Conservation (phyloP, 2,329 filamentous ascomycete genomes). For the Cercospora sojina region DNA sequence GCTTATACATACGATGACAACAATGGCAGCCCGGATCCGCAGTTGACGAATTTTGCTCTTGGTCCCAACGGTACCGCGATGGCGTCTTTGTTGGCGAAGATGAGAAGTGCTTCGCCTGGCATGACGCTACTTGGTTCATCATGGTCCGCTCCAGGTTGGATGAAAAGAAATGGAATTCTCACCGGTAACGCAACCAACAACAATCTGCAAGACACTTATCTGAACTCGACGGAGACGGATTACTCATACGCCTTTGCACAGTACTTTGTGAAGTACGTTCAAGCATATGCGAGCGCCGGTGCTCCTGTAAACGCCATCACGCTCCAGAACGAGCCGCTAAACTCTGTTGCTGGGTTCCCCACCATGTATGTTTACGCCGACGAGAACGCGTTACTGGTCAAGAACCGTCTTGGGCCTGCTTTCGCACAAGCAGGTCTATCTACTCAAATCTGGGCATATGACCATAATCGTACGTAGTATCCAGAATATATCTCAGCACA, state of each 20-base stretch:
- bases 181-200: slow-evolving; percentile 20
- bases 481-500: background rate
- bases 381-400: slow-evolving; percentile 20
- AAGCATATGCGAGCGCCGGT: slow-evolving; percentile 22
- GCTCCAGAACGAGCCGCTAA: slow-evolving; percentile 24
- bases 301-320: slow-evolving; percentile 25
- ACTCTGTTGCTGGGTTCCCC: slow-evolving; percentile 17
- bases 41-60: slow-evolving; percentile 22
- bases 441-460: slow-evolving; percentile 26
- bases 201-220: slow-evolving; percentile 24
- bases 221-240: slow-evolving; percentile 17
- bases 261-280: slow-evolving; percentile 28
- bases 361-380: slow-evolving; percentile 26
- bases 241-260: slow-evolving; percentile 23
- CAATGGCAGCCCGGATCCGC: slow-evolving; percentile 17
- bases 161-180: slow-evolving; percentile 23
- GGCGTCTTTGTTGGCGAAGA: slow-evolving; percentile 20
- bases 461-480: slow-evolving; percentile 20
- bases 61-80: slow-evolving; percentile 24
- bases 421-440: slow-evolving; percentile 18
- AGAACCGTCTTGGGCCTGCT: slow-evolving; percentile 24
- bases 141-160: slow-evolving; percentile 28
- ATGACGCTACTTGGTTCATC: slow-evolving; percentile 24
- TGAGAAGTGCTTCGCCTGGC: slow-evolving; percentile 16
- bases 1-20: slow-evolving; percentile 29